A percentile compares a stretch with the other conserved stretches of the same genome.
Conservation (phyloP, 495 filamentous ascomycete species). For the Gamarada debralockiae region DNA sequence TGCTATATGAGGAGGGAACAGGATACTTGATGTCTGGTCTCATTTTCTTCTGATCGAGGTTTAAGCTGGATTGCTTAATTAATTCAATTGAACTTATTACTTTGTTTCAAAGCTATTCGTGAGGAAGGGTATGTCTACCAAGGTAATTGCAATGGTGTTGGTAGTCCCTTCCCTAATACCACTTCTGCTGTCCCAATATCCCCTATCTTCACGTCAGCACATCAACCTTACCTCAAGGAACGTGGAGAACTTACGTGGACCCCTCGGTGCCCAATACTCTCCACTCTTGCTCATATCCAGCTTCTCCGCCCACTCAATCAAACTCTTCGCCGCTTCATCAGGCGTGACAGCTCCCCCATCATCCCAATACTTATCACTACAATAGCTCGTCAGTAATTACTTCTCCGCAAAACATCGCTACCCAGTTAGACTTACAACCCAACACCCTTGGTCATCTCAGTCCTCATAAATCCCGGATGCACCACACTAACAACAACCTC, state of each 20-base stretch:
- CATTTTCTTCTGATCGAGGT: no score
- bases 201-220: constrained; percentile 28
- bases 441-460: constrained; percentile 67
- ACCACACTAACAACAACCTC: constrained; percentile 62
- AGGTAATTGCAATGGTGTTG: no score
- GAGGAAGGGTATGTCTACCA: no score
- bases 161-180: constrained; percentile 59
- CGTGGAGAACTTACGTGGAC: constrained; percentile 45
- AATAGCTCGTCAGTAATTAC: no score
- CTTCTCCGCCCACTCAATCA: constrained; percentile 56
- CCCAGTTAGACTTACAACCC: no score
- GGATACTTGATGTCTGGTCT: no score
- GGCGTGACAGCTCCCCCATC: constrained; percentile 67
- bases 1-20: no score
- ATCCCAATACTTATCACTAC: constrained; percentile 69
- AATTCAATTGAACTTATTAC: no score
- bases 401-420: no score
- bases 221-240: neutral
- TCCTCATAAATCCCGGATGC: constrained; percentile 74
- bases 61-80: no score
- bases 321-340: constrained; percentile 57
- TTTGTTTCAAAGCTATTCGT: no score
- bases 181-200: constrained; percentile 68
- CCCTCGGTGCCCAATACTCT: constrained; percentile 68
- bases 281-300: constrained; percentile 65